Conservation (phyloP, 2,329 filamentous ascomycete genomes). For the Pseudopyrenochaeta lycopersici region DNA sequence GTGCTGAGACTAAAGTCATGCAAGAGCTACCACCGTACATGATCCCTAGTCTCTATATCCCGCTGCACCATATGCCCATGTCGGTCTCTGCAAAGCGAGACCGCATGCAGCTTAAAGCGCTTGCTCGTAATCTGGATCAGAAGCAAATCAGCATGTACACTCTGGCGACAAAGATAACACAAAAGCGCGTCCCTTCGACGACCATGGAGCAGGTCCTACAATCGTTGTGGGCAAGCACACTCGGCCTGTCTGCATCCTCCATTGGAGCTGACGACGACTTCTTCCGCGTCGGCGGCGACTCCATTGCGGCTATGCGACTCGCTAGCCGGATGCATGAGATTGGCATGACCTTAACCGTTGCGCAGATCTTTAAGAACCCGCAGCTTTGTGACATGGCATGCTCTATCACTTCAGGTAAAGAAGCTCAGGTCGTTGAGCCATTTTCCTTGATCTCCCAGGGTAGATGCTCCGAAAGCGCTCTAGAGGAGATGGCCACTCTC, state of each 20-base stretch:
- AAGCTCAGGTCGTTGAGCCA: no score
- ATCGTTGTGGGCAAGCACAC: background rate
- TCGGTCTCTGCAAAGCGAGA: slow-evolving; percentile 55
- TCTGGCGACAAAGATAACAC: background rate
- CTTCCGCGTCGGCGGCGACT: background rate
- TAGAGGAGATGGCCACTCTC: background rate
- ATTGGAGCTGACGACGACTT: background rate
- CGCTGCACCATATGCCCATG: slow-evolving; percentile 54
- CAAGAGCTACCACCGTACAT: slow-evolving; percentile 35
- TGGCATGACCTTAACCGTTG: background rate
- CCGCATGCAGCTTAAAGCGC: slow-evolving; percentile 25
- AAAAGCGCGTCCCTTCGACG: background rate
- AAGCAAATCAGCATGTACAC: background rate
- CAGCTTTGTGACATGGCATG: no score
- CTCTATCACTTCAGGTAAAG: no score
- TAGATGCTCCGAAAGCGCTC: background rate
- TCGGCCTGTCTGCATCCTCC: slow-evolving; percentile 6
- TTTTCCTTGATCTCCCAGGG: no score
- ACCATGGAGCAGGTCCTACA: background rate
- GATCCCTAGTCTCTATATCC: slow-evolving; percentile 56
- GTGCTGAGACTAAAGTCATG: no score
- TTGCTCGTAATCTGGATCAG: slow-evolving; percentile 9
- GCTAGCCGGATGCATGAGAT: no score
- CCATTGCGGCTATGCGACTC: no score
- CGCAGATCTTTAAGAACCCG: background rate